A percentile compares a stretch with the other conserved stretches of the same genome.
Evolutionary conservation across 495 filamentous ascomycete species (phyloP).

Genomic region (Cercophora sp.): DNA sequence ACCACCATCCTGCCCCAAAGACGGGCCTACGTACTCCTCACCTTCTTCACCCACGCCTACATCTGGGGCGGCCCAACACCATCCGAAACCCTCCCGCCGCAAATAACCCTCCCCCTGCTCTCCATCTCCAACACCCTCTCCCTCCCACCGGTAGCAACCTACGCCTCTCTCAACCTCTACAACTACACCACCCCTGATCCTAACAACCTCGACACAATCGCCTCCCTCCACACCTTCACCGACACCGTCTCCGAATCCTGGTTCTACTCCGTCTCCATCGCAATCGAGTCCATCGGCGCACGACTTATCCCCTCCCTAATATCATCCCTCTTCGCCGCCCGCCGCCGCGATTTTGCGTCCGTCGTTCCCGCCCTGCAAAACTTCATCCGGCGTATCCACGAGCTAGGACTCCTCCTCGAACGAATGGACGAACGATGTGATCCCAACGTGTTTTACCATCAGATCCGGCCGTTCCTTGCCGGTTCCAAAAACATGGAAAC

Average conservation of each 20-base stretch:
- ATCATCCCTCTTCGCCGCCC: constrained; percentile 65
- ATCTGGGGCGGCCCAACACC: constrained; percentile 46
- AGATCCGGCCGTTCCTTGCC: constrained; percentile 88
- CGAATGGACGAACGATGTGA: constrained; percentile 93
- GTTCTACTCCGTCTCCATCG: constrained; percentile 93
- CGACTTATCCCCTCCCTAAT: constrained; percentile 78
- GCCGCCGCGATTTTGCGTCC: constrained; percentile 33
- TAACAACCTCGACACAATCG: constrained; percentile 68
- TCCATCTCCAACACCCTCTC: constrained; percentile 70
- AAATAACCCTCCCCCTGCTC: constrained; percentile 76
- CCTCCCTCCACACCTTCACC: constrained; percentile 80
- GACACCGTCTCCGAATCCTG: constrained; percentile 92
- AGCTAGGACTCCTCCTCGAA: constrained; percentile 61
- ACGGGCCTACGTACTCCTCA: constrained; percentile 6
- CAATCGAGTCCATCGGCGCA: constrained; percentile 85
- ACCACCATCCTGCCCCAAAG: neutral
- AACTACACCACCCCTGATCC: constrained; percentile 82
- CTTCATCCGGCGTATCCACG: constrained; percentile 67
- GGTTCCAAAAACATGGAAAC: constrained; percentile 96
- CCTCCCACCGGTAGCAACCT: constrained; percentile 86
- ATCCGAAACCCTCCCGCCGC: constrained; percentile 58
- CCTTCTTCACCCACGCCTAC: constrained; percentile 9
- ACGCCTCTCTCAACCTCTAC: constrained; percentile 84
- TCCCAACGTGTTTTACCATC: constrained; percentile 88
- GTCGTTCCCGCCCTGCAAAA: constrained; percentile 48